Evolutionary conservation across 306 rosid species (phyloP).

Genomic region (Quercus glauca): DNA sequence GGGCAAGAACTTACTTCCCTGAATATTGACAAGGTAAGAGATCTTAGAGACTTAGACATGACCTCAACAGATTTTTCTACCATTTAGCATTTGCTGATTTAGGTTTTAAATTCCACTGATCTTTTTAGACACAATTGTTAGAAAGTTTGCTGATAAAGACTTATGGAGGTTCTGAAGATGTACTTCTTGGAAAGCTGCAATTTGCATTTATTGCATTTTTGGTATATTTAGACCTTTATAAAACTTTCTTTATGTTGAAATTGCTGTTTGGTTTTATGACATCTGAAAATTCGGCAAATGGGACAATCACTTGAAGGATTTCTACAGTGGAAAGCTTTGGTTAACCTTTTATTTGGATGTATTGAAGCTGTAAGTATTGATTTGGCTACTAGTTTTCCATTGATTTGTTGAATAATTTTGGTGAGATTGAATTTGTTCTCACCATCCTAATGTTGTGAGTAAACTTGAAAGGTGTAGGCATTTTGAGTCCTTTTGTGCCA

Average conservation of each 20-base stretch:
- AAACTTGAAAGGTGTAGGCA: neutral
- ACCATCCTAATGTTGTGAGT: neutral
- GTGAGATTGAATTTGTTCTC: too few relatives aligned
- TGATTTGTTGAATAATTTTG: too few relatives aligned
- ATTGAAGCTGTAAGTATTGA: too few relatives aligned
- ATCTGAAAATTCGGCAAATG: conserved; percentile 55
- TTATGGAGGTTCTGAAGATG: conserved; percentile 80
- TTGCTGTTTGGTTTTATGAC: conserved; percentile 17
- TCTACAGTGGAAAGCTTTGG: conserved; percentile 92
- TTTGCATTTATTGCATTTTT: conserved; percentile 77
- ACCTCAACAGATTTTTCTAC: neutral
- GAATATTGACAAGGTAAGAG: conserved; percentile 82
- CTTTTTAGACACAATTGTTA: conserved; percentile 65
- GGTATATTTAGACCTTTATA: conserved; percentile 39
- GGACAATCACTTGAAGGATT: conserved; percentile 92
- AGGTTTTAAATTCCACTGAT: conserved; percentile 19
- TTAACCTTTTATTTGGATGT: too few relatives aligned
- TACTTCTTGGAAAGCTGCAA: conserved; percentile 89
- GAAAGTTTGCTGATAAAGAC: conserved; percentile 63
- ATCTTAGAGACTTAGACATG: neutral
- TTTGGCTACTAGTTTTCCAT: too few relatives aligned
- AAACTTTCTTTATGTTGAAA: conserved; percentile 3
- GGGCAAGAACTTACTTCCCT: conserved; percentile 81
- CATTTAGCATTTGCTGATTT: conserved; percentile 20
- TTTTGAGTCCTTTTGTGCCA: neutral